Evolutionary conservation across 495 filamentous ascomycete species (phyloP), one percentile per base, ranked within the genome.

Genomic region (Penicillium coprophilum): DNA sequence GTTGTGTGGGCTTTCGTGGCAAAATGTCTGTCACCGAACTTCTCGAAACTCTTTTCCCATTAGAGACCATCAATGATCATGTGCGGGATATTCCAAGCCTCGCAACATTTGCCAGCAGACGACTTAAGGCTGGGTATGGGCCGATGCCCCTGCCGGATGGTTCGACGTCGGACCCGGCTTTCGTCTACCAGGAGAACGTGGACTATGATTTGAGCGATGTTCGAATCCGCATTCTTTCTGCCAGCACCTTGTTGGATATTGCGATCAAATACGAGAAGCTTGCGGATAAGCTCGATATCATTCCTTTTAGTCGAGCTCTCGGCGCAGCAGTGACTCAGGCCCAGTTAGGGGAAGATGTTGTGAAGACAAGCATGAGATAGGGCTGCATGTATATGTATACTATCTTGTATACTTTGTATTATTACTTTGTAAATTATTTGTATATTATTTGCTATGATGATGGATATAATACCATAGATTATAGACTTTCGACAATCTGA

Each of bases 191-290:
- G 46, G 65, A 68, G 19, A 71, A 73, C 28, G 50, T 75, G 5
- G 65, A 76, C 39, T 77, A 76, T 53, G 73, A 76, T 36, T 51
- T 77, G 0, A 66, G 55, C n/a, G 61, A 61, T 1, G 55, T 65
- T 15, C 67, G 67, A n/a, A 9, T 68, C 2, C 67, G 67, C 1
- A 28, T 28, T 13, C 53, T 77, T 4, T 58, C 68, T 0, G 19
- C 46, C 6, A 8, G 21, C 0, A 58, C 65, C 0, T n/a, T 77
- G 6, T 66, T 70, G 69, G 72, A 74, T 21, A 61, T 77, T 28
- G 54, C 63, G 4, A 3, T 72, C 10, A 66, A 72, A 40, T 77
- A 73, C 28, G 48, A 69, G 36, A 62, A 67, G 10, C 17, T 44
- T 2, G 49, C 62, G 12, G 19, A 27, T 8, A 59, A 63, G 20